Evolutionary conservation across 225 moss, liverwort and hornwort species (phyloP).

Genomic region (Pseudoscleropodium purum): DNA sequence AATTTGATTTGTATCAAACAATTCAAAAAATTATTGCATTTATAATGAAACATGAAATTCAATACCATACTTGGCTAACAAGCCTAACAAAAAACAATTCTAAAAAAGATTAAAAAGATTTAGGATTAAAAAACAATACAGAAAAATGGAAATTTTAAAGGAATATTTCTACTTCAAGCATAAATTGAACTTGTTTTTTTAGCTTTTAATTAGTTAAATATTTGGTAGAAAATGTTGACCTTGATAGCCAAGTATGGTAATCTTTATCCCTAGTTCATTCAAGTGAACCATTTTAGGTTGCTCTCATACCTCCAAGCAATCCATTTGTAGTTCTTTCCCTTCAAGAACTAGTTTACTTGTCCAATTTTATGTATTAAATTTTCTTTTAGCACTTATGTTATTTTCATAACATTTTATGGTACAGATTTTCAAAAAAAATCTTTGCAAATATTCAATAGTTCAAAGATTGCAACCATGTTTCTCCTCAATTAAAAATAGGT

Average conservation of each 20-base stretch:
- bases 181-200: fast-evolving
- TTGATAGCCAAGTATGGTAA: background rate
- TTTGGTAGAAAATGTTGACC: background rate
- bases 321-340: background rate
- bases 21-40: background rate
- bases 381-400: too few species aligned
- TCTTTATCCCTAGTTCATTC: background rate
- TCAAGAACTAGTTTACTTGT: background rate
- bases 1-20: background rate
- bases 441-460: background rate
- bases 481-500: fast-evolving
- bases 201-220: background rate
- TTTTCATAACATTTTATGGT: background rate
- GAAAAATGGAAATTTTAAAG: fast-evolving
- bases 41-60: background rate
- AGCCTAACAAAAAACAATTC: fast-evolving
- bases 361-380: background rate
- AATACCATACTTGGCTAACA: fast-evolving
- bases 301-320: background rate
- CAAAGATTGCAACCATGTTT: background rate
- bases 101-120: fast-evolving
- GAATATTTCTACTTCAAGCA: background rate
- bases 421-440: background rate
- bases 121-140: too few species aligned
- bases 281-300: background rate